These are phyloP conservation scores for Chlamydomonas schloesseri DNA, from an alignment of 139 green algal genomes.

Conservation along the genomic window DNA sequence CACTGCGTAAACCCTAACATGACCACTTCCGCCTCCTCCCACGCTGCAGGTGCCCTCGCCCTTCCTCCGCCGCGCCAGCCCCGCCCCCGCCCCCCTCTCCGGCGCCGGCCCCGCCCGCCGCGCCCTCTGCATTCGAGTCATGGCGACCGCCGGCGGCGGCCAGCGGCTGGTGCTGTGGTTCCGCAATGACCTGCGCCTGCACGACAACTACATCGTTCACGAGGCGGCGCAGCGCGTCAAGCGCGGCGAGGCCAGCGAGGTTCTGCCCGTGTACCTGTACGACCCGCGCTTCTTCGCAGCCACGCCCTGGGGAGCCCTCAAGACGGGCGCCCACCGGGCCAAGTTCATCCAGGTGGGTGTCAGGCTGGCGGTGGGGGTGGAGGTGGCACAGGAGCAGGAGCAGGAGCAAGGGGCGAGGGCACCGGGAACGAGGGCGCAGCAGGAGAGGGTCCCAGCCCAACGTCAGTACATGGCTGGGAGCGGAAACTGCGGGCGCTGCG, in stretches of 20 bases:
- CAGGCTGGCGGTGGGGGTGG: too few relatives aligned
- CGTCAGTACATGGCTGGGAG: too few relatives aligned
- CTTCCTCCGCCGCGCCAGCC: not conserved
- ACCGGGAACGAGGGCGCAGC: not conserved
- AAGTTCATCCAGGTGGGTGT: constrained; percentile 87
- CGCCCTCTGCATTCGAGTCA: constrained; percentile 4
- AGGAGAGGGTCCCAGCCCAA: too few relatives aligned
- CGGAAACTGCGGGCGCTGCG: too few relatives aligned
- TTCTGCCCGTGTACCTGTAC: constrained; percentile 95
- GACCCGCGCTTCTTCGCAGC: constrained; percentile 83
- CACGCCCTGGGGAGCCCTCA: constrained; percentile 65
- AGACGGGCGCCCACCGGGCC: constrained; percentile 75
- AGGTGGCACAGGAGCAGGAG: not conserved
- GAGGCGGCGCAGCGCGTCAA: constrained; percentile 72
- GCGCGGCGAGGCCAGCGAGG: constrained; percentile 64
- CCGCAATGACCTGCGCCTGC: constrained; percentile 89
- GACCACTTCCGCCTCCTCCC: not conserved
- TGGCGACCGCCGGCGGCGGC: constrained; percentile 14
- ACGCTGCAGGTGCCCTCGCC: not conserved
- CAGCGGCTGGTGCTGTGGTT: constrained; percentile 88
- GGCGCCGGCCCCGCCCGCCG: not conserved
- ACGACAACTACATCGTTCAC: constrained; percentile 87
- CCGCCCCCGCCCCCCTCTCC: not conserved
- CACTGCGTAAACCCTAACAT: too few relatives aligned
- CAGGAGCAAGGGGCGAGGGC: not conserved